Conservation (phyloP, 257 asterid genomes). For the Solanum verrucosum region DNA sequence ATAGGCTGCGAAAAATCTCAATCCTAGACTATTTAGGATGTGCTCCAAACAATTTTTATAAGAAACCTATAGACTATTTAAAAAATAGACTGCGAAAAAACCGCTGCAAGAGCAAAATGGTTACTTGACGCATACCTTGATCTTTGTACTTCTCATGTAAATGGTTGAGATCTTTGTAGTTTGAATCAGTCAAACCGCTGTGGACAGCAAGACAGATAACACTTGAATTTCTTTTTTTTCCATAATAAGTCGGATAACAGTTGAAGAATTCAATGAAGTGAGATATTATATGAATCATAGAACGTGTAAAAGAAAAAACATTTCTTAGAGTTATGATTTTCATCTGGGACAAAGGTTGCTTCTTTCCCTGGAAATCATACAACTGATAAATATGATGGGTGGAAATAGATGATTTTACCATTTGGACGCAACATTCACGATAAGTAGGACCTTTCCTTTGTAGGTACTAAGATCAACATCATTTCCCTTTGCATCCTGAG, state of each 20-base stretch:
- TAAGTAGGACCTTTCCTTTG: conserved; percentile 54
- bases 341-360: no score
- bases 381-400: no score
- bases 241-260: not conserved
- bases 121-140: conserved; percentile 34
- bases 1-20: not conserved
- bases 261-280: not conserved
- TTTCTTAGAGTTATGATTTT: not conserved
- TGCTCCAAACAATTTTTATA: not conserved
- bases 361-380: no score
- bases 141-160: conserved; percentile 54
- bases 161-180: conserved; percentile 66
- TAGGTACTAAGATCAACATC: conserved; percentile 38
- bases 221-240: not conserved
- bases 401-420: conserved; percentile 22
- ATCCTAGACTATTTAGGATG: not conserved
- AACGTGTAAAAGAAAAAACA: not conserved
- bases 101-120: not conserved
- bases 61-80: not conserved
- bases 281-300: not conserved
- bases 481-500: conserved; percentile 49
- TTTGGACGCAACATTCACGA: conserved; percentile 74
- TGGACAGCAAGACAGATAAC: not conserved
- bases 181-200: conserved; percentile 91
- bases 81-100: not conserved